Base-by-base conservation (phyloP, 345 rosid species). In the Eucalyptus pumila region DNA sequence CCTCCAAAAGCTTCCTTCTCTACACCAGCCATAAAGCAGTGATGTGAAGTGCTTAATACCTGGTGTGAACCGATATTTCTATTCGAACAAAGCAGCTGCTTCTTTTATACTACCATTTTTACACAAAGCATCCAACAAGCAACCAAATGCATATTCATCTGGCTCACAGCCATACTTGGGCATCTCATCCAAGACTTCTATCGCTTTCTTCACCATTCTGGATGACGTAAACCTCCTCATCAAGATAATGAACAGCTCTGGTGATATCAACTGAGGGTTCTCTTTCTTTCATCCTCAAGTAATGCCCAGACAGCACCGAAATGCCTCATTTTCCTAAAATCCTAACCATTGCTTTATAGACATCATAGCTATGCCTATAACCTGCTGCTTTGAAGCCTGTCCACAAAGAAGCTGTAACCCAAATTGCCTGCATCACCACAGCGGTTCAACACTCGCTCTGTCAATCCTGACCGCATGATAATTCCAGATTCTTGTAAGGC, bases 161-260 rank as follows among this genome's bases (percentile, higher is more conserved):
- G 96, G 95, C 76, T 96, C 95, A 85, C 97, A 92, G 3, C 99
- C 99, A 60, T 96, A 97, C 88, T 93, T 96, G 6, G 97, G 97
- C 99, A 95, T 96, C 94, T 96, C 97, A 91, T 98, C 99, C 67
- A 97, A 92, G 92, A 97, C 98, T 90, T 96, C 95, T 83, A 96
- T 90, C 1, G 99, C 99, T 89, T 97, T 98, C 91, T 93, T 92
- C 60, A 97, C 99, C 93, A 98, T 94, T 86, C 93, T 93, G 26
- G 94, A 91, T 37, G 96, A 94, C 30, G 96, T 94, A 88, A 97
- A 97, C 87, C 99, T 92, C 92, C 96, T 91, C 87, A 97, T 94
- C 90, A 98, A 85, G 88, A 96, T 94, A 17, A 95, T 92, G 89
- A 97, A 97, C 87, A 98, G 85, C 42, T 98, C 99, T 10, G 95